Evolutionary conservation across 2,329 filamentous ascomycete species (phyloP).

Genomic region (Claviceps capensis): DNA sequence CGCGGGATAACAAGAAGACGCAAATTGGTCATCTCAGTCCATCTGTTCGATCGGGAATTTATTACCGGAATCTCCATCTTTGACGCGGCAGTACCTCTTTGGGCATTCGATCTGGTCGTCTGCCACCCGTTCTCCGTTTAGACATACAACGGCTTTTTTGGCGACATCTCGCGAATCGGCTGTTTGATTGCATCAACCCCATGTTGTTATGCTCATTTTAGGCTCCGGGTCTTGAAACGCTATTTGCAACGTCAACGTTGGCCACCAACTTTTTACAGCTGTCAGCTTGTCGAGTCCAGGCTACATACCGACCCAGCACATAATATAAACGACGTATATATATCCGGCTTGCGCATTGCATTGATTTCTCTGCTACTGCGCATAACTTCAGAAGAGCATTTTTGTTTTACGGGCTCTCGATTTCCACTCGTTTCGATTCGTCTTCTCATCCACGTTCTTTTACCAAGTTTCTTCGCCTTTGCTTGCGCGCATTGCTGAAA

Average conservation of each 20-base stretch:
- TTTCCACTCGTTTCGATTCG: background rate
- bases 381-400: too few relatives aligned
- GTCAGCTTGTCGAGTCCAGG: background rate
- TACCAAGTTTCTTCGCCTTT: background rate
- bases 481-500: too few relatives aligned
- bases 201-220: background rate
- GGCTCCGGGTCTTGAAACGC: conserved; percentile 5
- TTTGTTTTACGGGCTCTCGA: too few relatives aligned
- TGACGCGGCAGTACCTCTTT: background rate
- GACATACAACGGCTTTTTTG: background rate
- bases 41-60: too few relatives aligned
- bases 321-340: background rate
- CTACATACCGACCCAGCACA: too few relatives aligned
- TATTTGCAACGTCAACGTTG: conserved; percentile 1
- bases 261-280: background rate
- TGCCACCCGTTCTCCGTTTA: background rate
- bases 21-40: too few relatives aligned
- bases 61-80: too few relatives aligned
- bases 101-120: background rate
- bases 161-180: conserved; percentile 1
- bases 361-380: too few relatives aligned
- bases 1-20: too few relatives aligned
- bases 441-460: background rate
- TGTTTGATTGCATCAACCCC: background rate
- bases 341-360: background rate